Evolutionary conservation across 192 early-diverging fungal genomes (phyloP).

Genomic region (Endogone sp.): DNA sequence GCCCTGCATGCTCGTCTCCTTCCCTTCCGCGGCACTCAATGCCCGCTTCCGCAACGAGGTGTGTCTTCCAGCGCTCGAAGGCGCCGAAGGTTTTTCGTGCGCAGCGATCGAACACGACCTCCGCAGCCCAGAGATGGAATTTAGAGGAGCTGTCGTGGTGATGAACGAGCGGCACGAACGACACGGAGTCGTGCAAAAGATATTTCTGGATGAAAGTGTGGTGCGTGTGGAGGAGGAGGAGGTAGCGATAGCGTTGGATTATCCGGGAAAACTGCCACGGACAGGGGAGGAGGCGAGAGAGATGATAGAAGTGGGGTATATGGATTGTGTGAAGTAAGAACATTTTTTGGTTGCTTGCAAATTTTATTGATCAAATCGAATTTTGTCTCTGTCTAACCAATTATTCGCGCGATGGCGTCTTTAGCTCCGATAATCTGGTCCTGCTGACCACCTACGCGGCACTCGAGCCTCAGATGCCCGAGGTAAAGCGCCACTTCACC

Average conservation of each 20-base stretch:
- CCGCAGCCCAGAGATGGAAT: background rate
- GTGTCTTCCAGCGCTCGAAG: background rate
- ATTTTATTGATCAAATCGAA: too few relatives aligned
- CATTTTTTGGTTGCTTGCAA: too few relatives aligned
- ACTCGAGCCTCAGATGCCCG: background rate
- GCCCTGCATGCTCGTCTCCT: slow-evolving; percentile 8
- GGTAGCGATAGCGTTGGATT: background rate
- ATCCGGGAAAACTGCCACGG: slow-evolving; percentile 4
- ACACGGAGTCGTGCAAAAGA: background rate
- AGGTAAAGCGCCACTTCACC: background rate
- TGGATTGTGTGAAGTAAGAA: slow-evolving; percentile 5
- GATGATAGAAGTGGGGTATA: slow-evolving; percentile 9
- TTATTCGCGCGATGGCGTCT: too few relatives aligned
- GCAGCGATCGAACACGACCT: background rate
- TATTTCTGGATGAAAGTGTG: background rate
- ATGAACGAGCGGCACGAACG: background rate
- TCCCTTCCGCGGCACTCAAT: background rate
- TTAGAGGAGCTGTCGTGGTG: background rate
- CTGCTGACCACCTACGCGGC: background rate
- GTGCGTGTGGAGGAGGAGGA: background rate
- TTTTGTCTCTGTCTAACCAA: too few relatives aligned
- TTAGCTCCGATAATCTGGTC: background rate
- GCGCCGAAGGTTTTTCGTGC: background rate
- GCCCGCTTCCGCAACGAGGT: background rate
- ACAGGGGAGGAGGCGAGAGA: background rate